Evolutionary conservation across 2,329 filamentous ascomycete species (phyloP).

Genomic region (Periconia macrospinosa): DNA sequence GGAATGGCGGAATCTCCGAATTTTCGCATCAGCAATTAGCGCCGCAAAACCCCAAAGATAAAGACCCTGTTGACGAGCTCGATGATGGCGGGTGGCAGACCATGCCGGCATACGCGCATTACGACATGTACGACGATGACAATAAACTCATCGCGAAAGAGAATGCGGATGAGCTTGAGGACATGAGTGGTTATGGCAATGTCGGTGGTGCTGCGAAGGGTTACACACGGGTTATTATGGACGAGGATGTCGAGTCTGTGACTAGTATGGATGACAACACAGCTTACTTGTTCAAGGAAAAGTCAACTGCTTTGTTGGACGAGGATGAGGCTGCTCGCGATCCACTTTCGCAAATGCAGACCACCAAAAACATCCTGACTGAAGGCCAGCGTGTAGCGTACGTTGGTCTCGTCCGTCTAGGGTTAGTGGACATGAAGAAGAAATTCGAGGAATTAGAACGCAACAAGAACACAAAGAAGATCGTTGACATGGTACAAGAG

Average conservation of each 20-base stretch:
- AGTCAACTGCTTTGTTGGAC: conserved; percentile 59
- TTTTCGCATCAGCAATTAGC: conserved; percentile 87
- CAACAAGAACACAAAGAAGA: conserved; percentile 71
- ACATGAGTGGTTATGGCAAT: conserved; percentile 70
- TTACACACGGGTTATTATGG: conserved; percentile 91
- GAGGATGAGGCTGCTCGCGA: conserved; percentile 82
- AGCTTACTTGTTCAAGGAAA: conserved; percentile 86
- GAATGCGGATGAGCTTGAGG: conserved; percentile 68
- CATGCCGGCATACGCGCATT: conserved; percentile 91
- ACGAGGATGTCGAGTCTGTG: conserved; percentile 90
- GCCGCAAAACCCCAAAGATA: conserved; percentile 50
- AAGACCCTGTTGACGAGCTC: conserved; percentile 56
- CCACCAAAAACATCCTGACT: conserved; percentile 91
- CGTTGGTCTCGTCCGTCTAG: conserved; percentile 82
- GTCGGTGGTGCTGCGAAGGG: conserved; percentile 90
- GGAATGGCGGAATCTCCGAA: conserved; percentile 63
- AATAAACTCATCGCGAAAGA: conserved; percentile 84
- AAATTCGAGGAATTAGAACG: conserved; percentile 65
- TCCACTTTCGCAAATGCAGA: conserved; percentile 85
- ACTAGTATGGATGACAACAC: conserved; percentile 98
- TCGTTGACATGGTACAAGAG: conserved; percentile 69
- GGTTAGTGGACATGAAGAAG: conserved; percentile 75
- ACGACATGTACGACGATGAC: conserved; percentile 95
- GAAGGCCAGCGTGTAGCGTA: conserved; percentile 96
- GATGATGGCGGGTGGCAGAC: conserved; percentile 84